These are phyloP conservation scores for Chondrus crispus DNA, from an alignment of 23 red algal species.

Conservation along the genomic window DNA sequence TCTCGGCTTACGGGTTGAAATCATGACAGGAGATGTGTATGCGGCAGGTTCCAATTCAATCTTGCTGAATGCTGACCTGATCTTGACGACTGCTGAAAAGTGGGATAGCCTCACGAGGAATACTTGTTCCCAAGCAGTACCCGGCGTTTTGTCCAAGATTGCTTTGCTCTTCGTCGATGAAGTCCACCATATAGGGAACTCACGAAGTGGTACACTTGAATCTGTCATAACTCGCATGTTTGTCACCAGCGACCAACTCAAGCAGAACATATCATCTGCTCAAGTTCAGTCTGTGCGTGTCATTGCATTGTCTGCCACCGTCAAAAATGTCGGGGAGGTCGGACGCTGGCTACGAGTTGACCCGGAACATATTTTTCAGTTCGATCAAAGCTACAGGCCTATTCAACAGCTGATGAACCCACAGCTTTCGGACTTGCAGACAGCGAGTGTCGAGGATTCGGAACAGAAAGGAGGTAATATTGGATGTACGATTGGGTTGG, in stretches of 20 bases:
- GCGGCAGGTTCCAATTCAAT: not conserved
- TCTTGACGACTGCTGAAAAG: conserved; percentile 49
- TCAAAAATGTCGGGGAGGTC: conserved; percentile 52
- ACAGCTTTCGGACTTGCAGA: too few species aligned
- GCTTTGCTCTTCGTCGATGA: conserved; percentile 69
- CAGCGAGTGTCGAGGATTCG: too few species aligned
- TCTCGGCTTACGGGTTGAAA: not conserved
- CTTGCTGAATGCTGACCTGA: not conserved
- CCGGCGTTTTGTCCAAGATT: not conserved
- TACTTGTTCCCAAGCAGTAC: not conserved
- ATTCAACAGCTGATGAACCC: too few species aligned
- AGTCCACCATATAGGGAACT: conserved; percentile 64
- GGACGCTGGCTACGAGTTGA: conserved; percentile 38
- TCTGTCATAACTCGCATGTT: conserved; percentile 74
- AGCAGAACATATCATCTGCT: not conserved
- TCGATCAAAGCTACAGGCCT: conserved; percentile 48
- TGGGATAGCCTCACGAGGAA: conserved; percentile 22
- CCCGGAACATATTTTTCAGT: conserved; percentile 5
- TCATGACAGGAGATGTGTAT: conserved; percentile 23
- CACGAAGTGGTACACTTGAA: conserved; percentile 54
- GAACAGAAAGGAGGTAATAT: too few species aligned
- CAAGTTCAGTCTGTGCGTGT: conserved; percentile 31
- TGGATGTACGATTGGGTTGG: too few species aligned
- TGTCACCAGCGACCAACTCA: not conserved
- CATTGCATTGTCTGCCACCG: conserved; percentile 62